Base-by-base conservation (phyloP, 306 rosid genomes). In the Amphicarpaea edgeworthii region DNA sequence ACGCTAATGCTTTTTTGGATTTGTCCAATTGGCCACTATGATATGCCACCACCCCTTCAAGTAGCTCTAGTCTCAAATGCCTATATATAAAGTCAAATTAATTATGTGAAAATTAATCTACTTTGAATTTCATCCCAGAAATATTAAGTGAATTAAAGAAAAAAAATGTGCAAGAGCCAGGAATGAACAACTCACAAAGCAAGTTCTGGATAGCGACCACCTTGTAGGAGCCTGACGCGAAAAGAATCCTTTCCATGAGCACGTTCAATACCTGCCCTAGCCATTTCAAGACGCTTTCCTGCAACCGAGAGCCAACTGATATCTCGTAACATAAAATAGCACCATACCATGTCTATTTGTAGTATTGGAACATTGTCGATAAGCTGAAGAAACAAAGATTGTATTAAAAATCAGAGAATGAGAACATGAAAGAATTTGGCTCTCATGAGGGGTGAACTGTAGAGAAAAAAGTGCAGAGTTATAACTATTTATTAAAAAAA, bases 261-360 rank as follows among this genome's bases (percentile, higher is more conserved):
- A 47, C 89, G 95, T 63, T 92, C 96, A 55, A 92, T 81, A 41
- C 92, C 95, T 49, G 54, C 79, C 76, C 97, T 88, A 30, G 98
- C 95, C 69, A 77, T 81, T 71, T 87, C 90, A 83, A 95, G 96
- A 81, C 96, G 95, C 53, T 80, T 58, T 73, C 93, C 95, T 1
- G 98, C 98, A 76, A 86, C 96, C 2, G 96, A 85, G 78, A 95
- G 89, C 90, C 93, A 86, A 76, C 81, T 85, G 34, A 95, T 87
- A 76, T 95, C 97, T 84, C 85, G 87, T 49, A 92, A 88, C 98
- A 95, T 95, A 84, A 95, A 92, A 83, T 95, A 95, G 91, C 98
- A 95, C 98, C 98, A 95, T 32, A 92, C 98, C 89, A 90, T 95
- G 91, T 95, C 97, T 72, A 90, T 83, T 92, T 91, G 98, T 58